A percentile compares a stretch with the other conserved stretches of the same genome.
These are phyloP conservation scores for Auricularia auricula-judae DNA, from an alignment of 768 basidiomycete species.

Conservation along the genomic window DNA sequence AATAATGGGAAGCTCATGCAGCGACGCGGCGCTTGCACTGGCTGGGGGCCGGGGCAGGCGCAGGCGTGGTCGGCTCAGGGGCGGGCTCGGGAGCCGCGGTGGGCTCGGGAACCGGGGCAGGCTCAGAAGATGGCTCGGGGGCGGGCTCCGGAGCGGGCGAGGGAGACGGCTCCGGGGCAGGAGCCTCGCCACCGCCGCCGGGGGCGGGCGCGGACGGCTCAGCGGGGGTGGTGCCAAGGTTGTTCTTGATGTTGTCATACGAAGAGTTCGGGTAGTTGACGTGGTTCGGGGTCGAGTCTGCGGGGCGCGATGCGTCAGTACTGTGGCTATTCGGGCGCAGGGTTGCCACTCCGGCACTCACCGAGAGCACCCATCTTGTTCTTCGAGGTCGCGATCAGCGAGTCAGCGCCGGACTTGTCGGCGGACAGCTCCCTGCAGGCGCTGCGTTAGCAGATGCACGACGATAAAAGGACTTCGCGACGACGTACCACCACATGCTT, in stretches of 20 bases:
- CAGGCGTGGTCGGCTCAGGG: not conserved
- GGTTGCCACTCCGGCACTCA: not conserved
- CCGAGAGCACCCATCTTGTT: not conserved
- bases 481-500: conserved; percentile 51
- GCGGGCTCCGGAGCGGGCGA: not conserved
- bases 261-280: conserved; percentile 53
- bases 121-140: not conserved
- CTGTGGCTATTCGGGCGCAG: not conserved
- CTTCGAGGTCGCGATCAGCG: conserved; percentile 36
- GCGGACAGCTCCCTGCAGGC: conserved; percentile 30
- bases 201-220: not conserved
- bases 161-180: not conserved
- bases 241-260: conserved; percentile 47
- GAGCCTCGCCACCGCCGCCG: not conserved
- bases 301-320: not conserved
- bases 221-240: not conserved
- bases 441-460: not conserved
- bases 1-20: not conserved
- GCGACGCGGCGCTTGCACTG: not conserved
- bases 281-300: not conserved
- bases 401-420: conserved; percentile 45
- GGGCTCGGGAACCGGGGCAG: not conserved
- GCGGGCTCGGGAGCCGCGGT: not conserved
- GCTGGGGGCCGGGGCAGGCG: not conserved
- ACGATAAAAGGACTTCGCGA: not conserved